These are phyloP conservation scores for Thermomyces lanuginosus DNA, from an alignment of 2,329 filamentous ascomycete species.

Conservation along the genomic window DNA sequence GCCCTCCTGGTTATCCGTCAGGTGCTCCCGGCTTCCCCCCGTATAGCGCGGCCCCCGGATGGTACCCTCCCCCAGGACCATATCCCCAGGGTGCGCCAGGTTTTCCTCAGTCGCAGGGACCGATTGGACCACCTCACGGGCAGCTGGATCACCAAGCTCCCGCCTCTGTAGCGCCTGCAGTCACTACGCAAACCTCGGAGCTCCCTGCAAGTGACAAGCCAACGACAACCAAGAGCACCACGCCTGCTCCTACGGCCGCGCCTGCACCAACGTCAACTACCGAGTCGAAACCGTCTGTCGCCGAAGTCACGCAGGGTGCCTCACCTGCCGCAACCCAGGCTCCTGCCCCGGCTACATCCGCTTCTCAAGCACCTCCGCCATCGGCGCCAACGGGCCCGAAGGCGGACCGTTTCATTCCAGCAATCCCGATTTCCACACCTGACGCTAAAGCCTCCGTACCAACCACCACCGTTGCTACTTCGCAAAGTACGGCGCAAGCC, in stretches of 20 bases:
- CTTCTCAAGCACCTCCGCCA: slow-evolving; percentile 10
- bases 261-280: slow-evolving; percentile 22
- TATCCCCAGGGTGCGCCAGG: slow-evolving; percentile 49
- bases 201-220: slow-evolving; percentile 25
- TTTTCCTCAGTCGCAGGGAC: slow-evolving; percentile 46
- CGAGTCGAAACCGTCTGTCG: slow-evolving; percentile 23
- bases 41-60: slow-evolving; percentile 59
- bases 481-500: slow-evolving; percentile 17
- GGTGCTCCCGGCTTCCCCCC: slow-evolving; percentile 54
- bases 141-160: slow-evolving; percentile 28
- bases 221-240: slow-evolving; percentile 18
- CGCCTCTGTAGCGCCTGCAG: slow-evolving; percentile 13
- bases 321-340: slow-evolving; percentile 9
- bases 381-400: slow-evolving; percentile 19
- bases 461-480: slow-evolving; percentile 12
- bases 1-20: slow-evolving; percentile 35
- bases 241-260: slow-evolving; percentile 17
- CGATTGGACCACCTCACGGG: slow-evolving; percentile 42
- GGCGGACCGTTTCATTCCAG: slow-evolving; percentile 28
- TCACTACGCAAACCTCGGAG: slow-evolving; percentile 26
- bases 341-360: slow-evolving; percentile 10
- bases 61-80: slow-evolving; percentile 61
- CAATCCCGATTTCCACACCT: slow-evolving; percentile 28
- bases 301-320: slow-evolving; percentile 19
- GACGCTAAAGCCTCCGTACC: slow-evolving; percentile 18